Evolutionary conservation across 345 rosid genomes (phyloP).

Genomic region (Angophora floribunda): DNA sequence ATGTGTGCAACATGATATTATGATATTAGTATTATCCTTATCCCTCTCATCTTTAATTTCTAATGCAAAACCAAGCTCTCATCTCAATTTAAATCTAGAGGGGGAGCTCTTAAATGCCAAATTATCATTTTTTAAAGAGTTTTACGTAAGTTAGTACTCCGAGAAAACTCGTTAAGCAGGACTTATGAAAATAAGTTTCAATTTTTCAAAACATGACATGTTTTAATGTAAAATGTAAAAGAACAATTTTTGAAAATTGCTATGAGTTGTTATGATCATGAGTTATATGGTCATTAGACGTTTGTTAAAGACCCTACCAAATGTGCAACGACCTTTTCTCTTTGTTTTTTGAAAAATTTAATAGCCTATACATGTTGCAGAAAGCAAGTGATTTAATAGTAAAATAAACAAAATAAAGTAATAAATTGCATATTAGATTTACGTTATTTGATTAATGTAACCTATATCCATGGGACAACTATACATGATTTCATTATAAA

Average conservation of each 20-base stretch:
- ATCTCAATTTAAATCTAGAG: not conserved
- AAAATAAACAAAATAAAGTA: no score
- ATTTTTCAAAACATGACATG: not conserved
- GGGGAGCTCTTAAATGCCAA: not conserved
- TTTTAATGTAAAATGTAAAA: not conserved
- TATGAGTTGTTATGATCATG: no score
- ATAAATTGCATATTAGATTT: no score
- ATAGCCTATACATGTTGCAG: not conserved
- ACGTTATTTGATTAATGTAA: fast-evolving
- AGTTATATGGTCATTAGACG: not conserved
- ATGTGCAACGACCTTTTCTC: no score
- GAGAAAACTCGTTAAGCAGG: no score
- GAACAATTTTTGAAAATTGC: not conserved
- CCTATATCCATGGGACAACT: not conserved
- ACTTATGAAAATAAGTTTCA: no score
- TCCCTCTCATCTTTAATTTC: not conserved
- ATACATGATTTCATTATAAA: no score
- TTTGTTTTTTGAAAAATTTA: no score
- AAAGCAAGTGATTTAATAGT: not conserved
- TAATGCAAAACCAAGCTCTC: not conserved
- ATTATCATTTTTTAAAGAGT: no score
- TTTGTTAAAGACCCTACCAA: not conserved
- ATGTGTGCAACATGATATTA: not conserved
- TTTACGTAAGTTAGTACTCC: no score
- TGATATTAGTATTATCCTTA: not conserved